Base-by-base conservation (phyloP, 2,329 filamentous ascomycete genomes). In the Teratosphaeria destructans region DNA sequence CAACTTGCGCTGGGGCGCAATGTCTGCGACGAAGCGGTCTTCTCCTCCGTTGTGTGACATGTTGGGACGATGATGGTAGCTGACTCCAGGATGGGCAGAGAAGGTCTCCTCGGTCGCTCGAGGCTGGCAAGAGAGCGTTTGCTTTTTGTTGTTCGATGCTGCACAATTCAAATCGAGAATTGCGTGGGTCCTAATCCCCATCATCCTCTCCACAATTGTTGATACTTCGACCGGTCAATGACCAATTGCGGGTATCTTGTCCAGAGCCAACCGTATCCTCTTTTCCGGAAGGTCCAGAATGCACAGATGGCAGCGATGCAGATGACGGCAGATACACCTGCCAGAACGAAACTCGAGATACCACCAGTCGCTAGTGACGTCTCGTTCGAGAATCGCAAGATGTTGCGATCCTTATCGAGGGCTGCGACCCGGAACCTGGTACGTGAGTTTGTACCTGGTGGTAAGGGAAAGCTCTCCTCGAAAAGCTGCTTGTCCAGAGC, bases 401-500 rank as follows among this genome's bases (percentile, higher is more conserved):
- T 23, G 23, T 66, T 60, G 23, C 52, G 53, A 3, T 65, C 55
- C 11, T 52, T 59, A 37, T 67, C 64, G 1, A 64, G 57, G 5
- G 65, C 64, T 6, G 58, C 60, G 12, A 65, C 60, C 4, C 65
- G 62, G 49, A 62, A 65, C 19, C 43, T 49, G 5, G 10, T n/a
- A 3, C n/a, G 34, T 23, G 43, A 59, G 11, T 7, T 49, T 26
- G 19, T 23, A 5, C 16, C 52, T 7, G 14, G 59, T 52, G 53
- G 12, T 2, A 66, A 19, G 2, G 54, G 59, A 53, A 66, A 61
- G 5, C 16, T 35, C 8, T 64, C 64, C 59, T 70, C 68, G 54
- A 70, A 70, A 8, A 63, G 63, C 11, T 61, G 55, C 52, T 63
- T 66, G 5, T 60, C 57, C 6, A 65, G 54, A n/a, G 63, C 57